A percentile compares a stretch with the other conserved stretches of the same genome.
Evolutionary conservation across 2,329 filamentous ascomycete species (phyloP).

Genomic region (Sarocladium strictum): DNA sequence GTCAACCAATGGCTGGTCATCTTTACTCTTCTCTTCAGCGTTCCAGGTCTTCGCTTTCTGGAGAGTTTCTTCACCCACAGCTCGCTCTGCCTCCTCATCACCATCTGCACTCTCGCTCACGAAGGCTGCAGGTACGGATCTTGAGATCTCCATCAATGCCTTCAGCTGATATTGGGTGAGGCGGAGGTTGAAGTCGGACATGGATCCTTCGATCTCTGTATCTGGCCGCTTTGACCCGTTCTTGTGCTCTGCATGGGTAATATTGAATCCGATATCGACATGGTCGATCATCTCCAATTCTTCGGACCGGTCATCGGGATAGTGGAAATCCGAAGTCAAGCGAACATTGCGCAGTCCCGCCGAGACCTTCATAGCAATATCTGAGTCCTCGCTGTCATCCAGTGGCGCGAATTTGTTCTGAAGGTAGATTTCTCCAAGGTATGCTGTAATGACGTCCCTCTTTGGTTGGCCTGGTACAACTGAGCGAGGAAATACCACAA

Average conservation of each 20-base stretch:
- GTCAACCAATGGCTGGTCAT: slow-evolving; percentile 41
- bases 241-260: slow-evolving; percentile 86
- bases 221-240: slow-evolving; percentile 74
- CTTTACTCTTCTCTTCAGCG: slow-evolving; percentile 23
- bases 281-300: slow-evolving; percentile 96
- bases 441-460: slow-evolving; percentile 82
- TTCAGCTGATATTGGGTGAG: slow-evolving; percentile 89
- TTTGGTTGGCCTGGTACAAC: slow-evolving; percentile 63
- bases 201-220: slow-evolving; percentile 80
- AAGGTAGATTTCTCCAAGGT: slow-evolving; percentile 94
- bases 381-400: slow-evolving; percentile 66
- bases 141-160: slow-evolving; percentile 80
- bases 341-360: slow-evolving; percentile 89
- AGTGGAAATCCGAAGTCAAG: slow-evolving; percentile 85
- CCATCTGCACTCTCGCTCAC: slow-evolving; percentile 59
- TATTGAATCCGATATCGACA: slow-evolving; percentile 86
- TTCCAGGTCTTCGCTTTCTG: slow-evolving; percentile 40
- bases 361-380: slow-evolving; percentile 81
- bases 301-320: slow-evolving; percentile 63
- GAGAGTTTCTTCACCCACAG: slow-evolving; percentile 56
- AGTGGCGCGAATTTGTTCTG: slow-evolving; percentile 87
- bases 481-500: slow-evolving; percentile 85
- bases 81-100: slow-evolving; percentile 67
- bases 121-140: slow-evolving; percentile 83
- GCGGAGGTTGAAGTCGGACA: slow-evolving; percentile 88